These are phyloP conservation scores for Beverwykella pulmonaria DNA, from an alignment of 495 filamentous ascomycete genomes.

Conservation along the genomic window DNA sequence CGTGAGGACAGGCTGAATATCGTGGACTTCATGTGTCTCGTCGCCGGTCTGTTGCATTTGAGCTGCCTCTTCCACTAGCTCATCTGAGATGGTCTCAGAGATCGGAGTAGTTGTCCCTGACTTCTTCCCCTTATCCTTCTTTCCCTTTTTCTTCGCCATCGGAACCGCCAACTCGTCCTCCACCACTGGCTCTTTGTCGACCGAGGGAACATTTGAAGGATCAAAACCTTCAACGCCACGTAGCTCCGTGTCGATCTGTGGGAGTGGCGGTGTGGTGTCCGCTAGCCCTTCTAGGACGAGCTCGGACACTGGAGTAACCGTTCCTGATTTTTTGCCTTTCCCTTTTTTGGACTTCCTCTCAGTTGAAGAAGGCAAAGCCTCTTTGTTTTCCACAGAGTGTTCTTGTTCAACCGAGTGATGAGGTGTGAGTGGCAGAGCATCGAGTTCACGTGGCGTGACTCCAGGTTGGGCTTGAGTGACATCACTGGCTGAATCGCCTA, in stretches of 20 bases:
- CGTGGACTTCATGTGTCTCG: background rate
- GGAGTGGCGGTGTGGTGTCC: background rate
- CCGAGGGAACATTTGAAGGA: background rate
- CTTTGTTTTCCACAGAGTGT: conserved; percentile 5
- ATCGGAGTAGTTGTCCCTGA: conserved; percentile 20
- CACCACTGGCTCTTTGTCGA: background rate
- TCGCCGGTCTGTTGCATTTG: background rate
- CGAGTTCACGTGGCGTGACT: background rate
- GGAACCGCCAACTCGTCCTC: conserved; percentile 14
- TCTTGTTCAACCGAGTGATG: background rate
- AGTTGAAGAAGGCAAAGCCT: conserved; percentile 4
- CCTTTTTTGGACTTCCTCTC: conserved; percentile 23
- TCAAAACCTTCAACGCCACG: background rate
- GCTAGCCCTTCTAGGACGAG: background rate
- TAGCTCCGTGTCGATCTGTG: background rate
- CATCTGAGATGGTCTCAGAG: background rate
- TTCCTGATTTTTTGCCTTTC: conserved; percentile 14
- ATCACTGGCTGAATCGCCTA: background rate
- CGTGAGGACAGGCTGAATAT: background rate
- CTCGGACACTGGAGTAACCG: conserved; percentile 7
- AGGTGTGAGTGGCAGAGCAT: background rate
- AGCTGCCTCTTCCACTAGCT: background rate
- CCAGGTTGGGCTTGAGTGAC: background rate
- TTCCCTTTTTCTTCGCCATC: conserved; percentile 23
- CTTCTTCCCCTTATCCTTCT: conserved; percentile 36